Percentiles rank a stretch among this genome's conserved stretches.
Evolutionary conservation across 768 basidiomycete species (phyloP).

Genomic region (Lentinus tigrinus): DNA sequence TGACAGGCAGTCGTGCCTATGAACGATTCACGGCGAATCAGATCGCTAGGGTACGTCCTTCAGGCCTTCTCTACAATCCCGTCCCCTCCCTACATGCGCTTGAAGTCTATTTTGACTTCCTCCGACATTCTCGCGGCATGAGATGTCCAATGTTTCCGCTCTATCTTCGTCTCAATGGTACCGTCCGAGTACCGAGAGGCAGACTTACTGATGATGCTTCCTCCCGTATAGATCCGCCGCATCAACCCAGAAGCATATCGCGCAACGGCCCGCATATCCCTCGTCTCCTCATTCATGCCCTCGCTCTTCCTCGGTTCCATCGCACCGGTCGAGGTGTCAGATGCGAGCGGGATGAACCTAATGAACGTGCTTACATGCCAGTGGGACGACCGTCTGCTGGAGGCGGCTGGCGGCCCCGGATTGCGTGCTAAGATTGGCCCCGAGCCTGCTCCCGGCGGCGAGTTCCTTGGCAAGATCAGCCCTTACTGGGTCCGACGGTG

Average conservation of each 20-base stretch:
- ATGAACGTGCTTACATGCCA: slow-evolving; percentile 73
- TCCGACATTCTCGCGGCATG: slow-evolving; percentile 9
- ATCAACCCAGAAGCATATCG: slow-evolving; percentile 53
- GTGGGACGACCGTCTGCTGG: slow-evolving; percentile 70
- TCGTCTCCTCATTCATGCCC: slow-evolving; percentile 81
- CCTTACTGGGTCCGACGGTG: slow-evolving; percentile 74
- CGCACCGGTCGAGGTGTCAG: slow-evolving; percentile 82
- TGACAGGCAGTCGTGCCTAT: slow-evolving; percentile 82
- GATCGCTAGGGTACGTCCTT: slow-evolving; percentile 61
- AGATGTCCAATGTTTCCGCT: not conserved
- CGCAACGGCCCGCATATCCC: slow-evolving; percentile 64
- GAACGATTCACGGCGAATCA: slow-evolving; percentile 88
- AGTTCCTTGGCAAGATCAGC: slow-evolving; percentile 60
- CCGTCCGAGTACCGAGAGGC: slow-evolving; percentile 5
- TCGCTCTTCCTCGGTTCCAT: slow-evolving; percentile 79
- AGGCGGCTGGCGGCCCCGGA: slow-evolving; percentile 66
- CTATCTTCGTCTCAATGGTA: not conserved
- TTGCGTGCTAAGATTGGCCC: slow-evolving; percentile 69
- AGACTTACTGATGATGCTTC: not conserved
- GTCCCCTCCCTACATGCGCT: not conserved
- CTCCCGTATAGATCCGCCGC: slow-evolving; percentile 49
- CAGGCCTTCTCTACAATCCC: not conserved
- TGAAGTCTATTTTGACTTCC: not conserved
- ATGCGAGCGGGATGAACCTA: slow-evolving; percentile 89
- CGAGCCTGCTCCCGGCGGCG: slow-evolving; percentile 75